Evolutionary conservation across 2,329 filamentous ascomycete species (phyloP), one percentile per base, ranked within the genome.

Genomic region (Claviceps maximensis): DNA sequence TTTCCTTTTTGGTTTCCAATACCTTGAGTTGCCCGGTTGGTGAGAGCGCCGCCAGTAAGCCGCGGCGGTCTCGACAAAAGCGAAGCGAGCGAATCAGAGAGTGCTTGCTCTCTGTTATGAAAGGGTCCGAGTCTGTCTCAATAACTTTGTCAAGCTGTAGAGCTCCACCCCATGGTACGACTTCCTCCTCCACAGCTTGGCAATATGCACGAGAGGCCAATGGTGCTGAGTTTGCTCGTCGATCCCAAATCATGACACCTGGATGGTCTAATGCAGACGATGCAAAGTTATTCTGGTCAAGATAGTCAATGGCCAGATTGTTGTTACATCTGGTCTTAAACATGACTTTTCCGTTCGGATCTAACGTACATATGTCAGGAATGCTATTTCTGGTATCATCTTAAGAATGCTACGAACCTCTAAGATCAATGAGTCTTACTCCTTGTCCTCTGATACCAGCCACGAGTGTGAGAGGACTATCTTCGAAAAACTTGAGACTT

Each of bases 261-360:
- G 87, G 84, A 49, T 87, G 83, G 54, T 87, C 86, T 13, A 87
- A 71, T 2, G 84, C 84, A 15, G 86, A 88, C 1, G 87, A 90
- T 1, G 87, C 83, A 69, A 93, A 91, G 66, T 89, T 91, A 60
- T 93, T 89, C 58, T 84, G 81, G 60, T 94, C 86, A 23, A 82
- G 74, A 55, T 86, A 87, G 69, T 93, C 87, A 55, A 93, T 87
- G 17, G 86, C 79, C 52, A 93, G 65, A 58, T 85, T 85, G 59
- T 85, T 85, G 64, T 82, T 83, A 60, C 80, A 83, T 58, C 78
- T 80, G 4, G 82, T 85, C 56, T 77, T 77, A 58, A 83, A 84
- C n/a, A 73, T 80, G 48, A 78, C 71, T 7, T 76, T 75, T 21
- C 73, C 71, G 15, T 72, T 71, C 36, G 76, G 70, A 38, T 77